phyloP scores from a whole-genome alignment of 768 basidiomycete genomes.

The Hysterangium stoloniferum region DNA sequence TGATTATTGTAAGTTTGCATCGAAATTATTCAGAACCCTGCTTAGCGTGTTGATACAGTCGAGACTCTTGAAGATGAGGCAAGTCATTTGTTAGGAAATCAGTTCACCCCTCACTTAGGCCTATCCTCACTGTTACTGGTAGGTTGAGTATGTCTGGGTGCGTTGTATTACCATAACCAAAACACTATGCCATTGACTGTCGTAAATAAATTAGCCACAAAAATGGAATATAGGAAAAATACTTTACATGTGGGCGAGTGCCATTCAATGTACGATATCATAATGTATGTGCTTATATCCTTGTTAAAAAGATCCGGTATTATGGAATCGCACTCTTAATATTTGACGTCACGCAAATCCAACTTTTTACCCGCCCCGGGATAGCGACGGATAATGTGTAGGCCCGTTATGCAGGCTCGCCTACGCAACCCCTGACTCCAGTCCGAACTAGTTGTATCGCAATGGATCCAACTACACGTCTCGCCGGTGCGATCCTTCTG shows the following conservation, averaged over 20 bases:
- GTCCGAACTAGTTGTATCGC: slow-evolving; percentile 31
- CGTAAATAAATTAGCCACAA: slow-evolving; percentile 27
- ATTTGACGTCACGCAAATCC: slow-evolving; percentile 40
- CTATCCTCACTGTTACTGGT: background rate
- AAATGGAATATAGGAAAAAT: slow-evolving; percentile 28
- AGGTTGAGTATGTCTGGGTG: background rate
- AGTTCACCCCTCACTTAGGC: background rate
- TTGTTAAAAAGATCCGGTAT: slow-evolving; percentile 33
- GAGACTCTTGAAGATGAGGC: background rate
- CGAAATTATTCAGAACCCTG: background rate
- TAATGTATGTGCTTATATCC: background rate
- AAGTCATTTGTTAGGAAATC: background rate
- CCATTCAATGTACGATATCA: background rate
- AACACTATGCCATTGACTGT: background rate
- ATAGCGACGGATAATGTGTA: slow-evolving; percentile 30
- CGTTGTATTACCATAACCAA: background rate
- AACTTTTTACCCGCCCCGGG: slow-evolving; percentile 33
- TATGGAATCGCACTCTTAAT: slow-evolving; percentile 36
- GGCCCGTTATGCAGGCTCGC: too few relatives aligned
- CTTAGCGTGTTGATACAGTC: background rate
- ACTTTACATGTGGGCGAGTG: slow-evolving; percentile 35
- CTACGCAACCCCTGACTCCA: background rate
- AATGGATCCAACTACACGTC: slow-evolving; percentile 35
- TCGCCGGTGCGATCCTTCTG: slow-evolving; percentile 36
- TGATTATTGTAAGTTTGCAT: slow-evolving; percentile 23